Conservation (phyloP, 1,284 basidiomycete genomes). For the Ceratobasidium sp. region DNA sequence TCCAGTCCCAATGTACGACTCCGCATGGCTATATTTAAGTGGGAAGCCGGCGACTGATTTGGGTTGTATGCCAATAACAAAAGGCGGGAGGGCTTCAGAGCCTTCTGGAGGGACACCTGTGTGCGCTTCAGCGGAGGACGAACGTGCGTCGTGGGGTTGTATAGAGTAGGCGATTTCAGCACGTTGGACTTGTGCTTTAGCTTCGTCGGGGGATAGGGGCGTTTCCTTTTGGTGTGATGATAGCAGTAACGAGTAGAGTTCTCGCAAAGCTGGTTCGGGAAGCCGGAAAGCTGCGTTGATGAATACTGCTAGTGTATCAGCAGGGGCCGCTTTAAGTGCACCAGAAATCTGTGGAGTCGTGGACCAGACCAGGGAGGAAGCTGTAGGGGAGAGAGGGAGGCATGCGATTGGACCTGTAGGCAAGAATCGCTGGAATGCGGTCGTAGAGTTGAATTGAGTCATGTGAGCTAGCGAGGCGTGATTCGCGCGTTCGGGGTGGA, state of each 20-base stretch:
- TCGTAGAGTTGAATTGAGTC: conserved; percentile 72
- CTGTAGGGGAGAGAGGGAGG: conserved; percentile 80
- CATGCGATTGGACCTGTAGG: conserved; percentile 97
- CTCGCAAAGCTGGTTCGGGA: conserved; percentile 79
- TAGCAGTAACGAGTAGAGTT: conserved; percentile 74
- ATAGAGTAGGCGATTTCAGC: conserved; percentile 70
- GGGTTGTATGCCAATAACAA: conserved; percentile 78
- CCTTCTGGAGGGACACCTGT: conserved; percentile 73
- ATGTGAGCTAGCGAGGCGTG: conserved; percentile 55
- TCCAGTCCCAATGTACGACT: conserved; percentile 85
- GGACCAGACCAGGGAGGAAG: conserved; percentile 96
- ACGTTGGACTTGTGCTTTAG: conserved; percentile 57
- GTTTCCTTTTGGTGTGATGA: conserved; percentile 64
- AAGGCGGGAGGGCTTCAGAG: conserved; percentile 77
- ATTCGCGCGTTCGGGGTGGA: conserved; percentile 63
- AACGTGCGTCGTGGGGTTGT: conserved; percentile 71
- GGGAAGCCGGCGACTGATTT: conserved; percentile 93
- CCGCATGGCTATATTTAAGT: conserved; percentile 87
- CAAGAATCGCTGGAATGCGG: conserved; percentile 95
- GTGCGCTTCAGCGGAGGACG: conserved; percentile 58
- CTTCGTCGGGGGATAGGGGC: conserved; percentile 51
- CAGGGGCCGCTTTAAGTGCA: conserved; percentile 77
- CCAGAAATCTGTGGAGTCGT: conserved; percentile 84
- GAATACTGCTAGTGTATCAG: conserved; percentile 76
- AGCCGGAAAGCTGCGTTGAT: conserved; percentile 94